Conservation (phyloP, 495 filamentous ascomycete genomes). For the Penicillium soppii region DNA sequence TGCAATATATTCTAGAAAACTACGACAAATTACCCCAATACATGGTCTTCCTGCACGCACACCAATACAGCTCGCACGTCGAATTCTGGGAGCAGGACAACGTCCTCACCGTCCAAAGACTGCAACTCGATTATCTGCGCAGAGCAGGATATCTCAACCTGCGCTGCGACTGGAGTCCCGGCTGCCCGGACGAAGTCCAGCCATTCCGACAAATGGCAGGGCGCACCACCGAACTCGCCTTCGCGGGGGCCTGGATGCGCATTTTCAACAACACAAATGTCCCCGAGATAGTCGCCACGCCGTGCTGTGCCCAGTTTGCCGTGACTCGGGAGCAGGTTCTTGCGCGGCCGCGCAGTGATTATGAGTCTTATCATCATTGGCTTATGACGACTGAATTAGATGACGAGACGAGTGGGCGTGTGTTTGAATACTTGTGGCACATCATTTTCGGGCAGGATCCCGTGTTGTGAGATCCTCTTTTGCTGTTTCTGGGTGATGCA, state of each 20-base stretch:
- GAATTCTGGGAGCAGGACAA: slow-evolving; percentile 48
- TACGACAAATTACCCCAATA: slow-evolving; percentile 47
- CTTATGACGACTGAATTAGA: slow-evolving; percentile 56
- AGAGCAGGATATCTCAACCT: slow-evolving; percentile 48
- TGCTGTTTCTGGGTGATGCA: background rate
- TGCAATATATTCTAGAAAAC: slow-evolving; percentile 52
- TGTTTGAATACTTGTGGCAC: slow-evolving; percentile 77
- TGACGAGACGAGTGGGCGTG: slow-evolving; percentile 57
- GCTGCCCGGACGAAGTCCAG: slow-evolving; percentile 44
- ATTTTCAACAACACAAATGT: slow-evolving; percentile 48
- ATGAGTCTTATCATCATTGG: slow-evolving; percentile 58
- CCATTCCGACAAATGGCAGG: slow-evolving; percentile 28
- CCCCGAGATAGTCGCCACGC: slow-evolving; percentile 45
- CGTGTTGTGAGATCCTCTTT: slow-evolving; percentile 30
- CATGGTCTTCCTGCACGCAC: slow-evolving; percentile 51
- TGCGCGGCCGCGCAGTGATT: slow-evolving; percentile 49
- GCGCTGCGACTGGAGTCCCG: slow-evolving; percentile 45
- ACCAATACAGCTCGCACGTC: slow-evolving; percentile 42
- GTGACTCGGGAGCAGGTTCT: slow-evolving; percentile 54
- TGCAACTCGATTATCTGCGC: slow-evolving; percentile 43
- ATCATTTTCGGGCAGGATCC: slow-evolving; percentile 53
- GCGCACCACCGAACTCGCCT: slow-evolving; percentile 25
- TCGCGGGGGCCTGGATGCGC: slow-evolving; percentile 36
- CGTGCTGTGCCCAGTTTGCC: slow-evolving; percentile 73
- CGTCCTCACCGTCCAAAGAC: slow-evolving; percentile 31